Percentiles rank a stretch among this genome's conserved stretches.
Conservation (phyloP, 176 grass and related monocot species). For the Carex littledalei region DNA sequence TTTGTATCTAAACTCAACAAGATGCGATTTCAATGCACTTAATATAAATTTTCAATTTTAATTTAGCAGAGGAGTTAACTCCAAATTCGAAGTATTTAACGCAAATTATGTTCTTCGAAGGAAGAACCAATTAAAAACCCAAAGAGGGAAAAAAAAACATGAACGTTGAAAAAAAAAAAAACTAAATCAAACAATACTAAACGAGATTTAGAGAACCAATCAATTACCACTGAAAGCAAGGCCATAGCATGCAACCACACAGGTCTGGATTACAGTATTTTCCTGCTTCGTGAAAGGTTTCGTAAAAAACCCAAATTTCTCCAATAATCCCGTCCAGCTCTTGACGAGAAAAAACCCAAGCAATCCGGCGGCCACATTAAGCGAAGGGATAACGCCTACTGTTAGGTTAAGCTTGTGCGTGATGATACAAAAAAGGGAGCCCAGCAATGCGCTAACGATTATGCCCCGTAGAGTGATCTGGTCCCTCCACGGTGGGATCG, state of each 20-base stretch:
- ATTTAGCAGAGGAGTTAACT: not conserved
- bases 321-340: conserved; percentile 39
- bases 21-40: not conserved
- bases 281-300: conserved; percentile 91
- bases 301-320: conserved; percentile 31
- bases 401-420: conserved; percentile 84
- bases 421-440: conserved; percentile 68
- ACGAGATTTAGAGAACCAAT: not conserved
- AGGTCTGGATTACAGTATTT: conserved; percentile 90
- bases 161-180: not conserved
- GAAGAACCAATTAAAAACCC: not conserved
- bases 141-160: not conserved
- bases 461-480: conserved; percentile 57
- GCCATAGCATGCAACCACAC: conserved; percentile 81
- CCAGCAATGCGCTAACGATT: conserved; percentile 49
- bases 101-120: not conserved
- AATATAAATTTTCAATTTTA: not conserved
- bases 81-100: not conserved
- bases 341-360: conserved; percentile 65
- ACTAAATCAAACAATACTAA: not conserved
- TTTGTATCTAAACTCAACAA: not conserved
- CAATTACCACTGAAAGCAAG: conserved; percentile 70
- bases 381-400: conserved; percentile 64
- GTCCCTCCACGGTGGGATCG: conserved; percentile 56
- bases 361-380: conserved; percentile 67